Evolutionary conservation across 305 asterid species (phyloP), one percentile per base, ranked within the genome.

Genomic region (Fraxinus nigra): DNA sequence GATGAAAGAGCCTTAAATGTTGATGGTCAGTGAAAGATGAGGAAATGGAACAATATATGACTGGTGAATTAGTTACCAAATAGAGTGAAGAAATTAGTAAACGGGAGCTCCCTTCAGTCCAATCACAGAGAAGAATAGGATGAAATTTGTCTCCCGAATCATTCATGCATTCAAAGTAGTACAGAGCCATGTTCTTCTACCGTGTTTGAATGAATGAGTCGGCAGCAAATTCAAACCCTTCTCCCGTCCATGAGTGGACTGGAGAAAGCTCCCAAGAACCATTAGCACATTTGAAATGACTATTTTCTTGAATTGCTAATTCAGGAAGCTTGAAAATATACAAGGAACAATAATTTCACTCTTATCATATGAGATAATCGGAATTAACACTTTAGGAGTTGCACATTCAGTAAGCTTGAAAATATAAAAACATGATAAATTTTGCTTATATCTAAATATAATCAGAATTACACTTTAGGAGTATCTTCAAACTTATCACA

Each of bases 31-130:
- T 6, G 70, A 59, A 59, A 2, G 70, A 59, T 20, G 14, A 18
- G 32, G 5, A 59, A 20, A 59, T 18, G 70, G 70, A 59, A 59
- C 32, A 59, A 1, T 20, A 8, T 20, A 59, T 7, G 4, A 59
- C 70, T 0, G 4, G 13, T 0, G 13, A 18, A 48, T 20, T 6
- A 59, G 24, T 0, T 9, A 40, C 48, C 38, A 46, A 18, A 69
- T n/a, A 30, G 7, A 78, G 1, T 18, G 2, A 75, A 70, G 8
- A 74, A 56, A 28, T 13, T 30, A 72, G 75, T 54, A 65, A 65
- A 43, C 86, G 93, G 95, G 97, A 93, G 97, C 97, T 93, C 96
- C 96, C 97, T 93, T 93, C 97, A 93, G 97, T 93, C 97, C 97
- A 92, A 91, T 88, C 94, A 92, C 6, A 78, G 94, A 89, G 77